These are phyloP conservation scores for Terfezia boudieri DNA, from an alignment of 495 filamentous ascomycete genomes.

Conservation along the genomic window DNA sequence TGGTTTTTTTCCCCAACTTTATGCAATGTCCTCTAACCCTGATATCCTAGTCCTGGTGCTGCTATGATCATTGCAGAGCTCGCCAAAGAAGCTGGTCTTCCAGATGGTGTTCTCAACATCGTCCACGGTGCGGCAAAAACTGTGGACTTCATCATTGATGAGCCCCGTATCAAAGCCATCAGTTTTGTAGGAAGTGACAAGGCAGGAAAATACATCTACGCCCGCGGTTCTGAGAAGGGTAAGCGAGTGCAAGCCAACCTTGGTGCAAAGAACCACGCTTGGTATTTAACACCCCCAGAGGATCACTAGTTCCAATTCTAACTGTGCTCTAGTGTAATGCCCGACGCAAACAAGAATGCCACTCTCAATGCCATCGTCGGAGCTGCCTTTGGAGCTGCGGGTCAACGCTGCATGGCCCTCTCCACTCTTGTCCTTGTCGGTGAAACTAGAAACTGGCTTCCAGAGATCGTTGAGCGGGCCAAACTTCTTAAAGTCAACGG, in stretches of 20 bases:
- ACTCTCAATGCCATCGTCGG: conserved; percentile 84
- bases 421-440: conserved; percentile 87
- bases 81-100: conserved; percentile 77
- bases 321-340: conserved; percentile 34
- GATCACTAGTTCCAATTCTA: too few relatives aligned
- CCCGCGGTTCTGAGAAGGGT: conserved; percentile 74
- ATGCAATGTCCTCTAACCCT: conserved; percentile 1
- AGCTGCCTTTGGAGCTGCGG: conserved; percentile 89
- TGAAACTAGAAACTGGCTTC: conserved; percentile 79
- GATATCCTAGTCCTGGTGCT: conserved; percentile 42
- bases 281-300: conserved; percentile 16
- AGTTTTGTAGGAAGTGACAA: conserved; percentile 93
- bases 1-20: not conserved
- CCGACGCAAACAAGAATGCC: conserved; percentile 96
- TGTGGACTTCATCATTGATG: conserved; percentile 94
- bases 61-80: conserved; percentile 95
- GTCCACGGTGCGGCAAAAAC: conserved; percentile 78
- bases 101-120: conserved; percentile 81
- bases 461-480: conserved; percentile 76
- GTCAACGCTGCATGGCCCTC: conserved; percentile 94
- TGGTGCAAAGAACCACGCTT: conserved; percentile 96
- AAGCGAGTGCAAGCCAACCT: conserved; percentile 91
- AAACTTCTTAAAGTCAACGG: conserved; percentile 78
- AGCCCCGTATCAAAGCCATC: conserved; percentile 91
- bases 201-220: conserved; percentile 92